Evolutionary conservation across 805 yeast genomes (phyloP).

Genomic region (Brettanomyces bruxellensis): DNA sequence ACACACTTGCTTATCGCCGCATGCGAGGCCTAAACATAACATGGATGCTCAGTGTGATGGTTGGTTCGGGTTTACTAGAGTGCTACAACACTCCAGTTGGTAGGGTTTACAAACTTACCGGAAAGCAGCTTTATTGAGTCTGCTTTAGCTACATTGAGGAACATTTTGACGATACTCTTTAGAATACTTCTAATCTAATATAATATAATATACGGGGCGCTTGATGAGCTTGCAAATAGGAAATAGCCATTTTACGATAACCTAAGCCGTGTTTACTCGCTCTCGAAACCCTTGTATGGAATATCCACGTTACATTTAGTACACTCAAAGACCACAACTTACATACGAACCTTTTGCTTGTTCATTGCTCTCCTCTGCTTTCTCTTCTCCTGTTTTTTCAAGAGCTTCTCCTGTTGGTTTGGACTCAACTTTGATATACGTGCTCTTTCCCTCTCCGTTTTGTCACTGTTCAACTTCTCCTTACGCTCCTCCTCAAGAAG

Average conservation of each 20-base stretch:
- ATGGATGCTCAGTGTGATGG: slow-evolving; percentile 42
- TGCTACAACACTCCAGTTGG: slow-evolving; percentile 47
- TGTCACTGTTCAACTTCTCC: slow-evolving; percentile 63
- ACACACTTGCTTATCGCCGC: slow-evolving; percentile 35
- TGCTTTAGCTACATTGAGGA: background rate
- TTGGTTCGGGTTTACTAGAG: slow-evolving; percentile 45
- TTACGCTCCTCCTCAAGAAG: slow-evolving; percentile 53
- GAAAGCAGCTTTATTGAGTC: slow-evolving; percentile 15
- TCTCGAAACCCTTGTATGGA: background rate
- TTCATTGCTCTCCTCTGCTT: slow-evolving; percentile 66
- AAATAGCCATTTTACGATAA: background rate
- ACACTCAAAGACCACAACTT: no score
- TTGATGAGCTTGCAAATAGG: no score
- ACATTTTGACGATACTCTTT: background rate
- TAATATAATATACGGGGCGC: no score
- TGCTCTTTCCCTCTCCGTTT: slow-evolving; percentile 59
- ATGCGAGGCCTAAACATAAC: slow-evolving; percentile 40
- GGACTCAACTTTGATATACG: slow-evolving; percentile 60
- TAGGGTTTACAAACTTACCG: slow-evolving; percentile 42
- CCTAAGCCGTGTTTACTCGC: background rate
- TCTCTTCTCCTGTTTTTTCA: slow-evolving; percentile 72
- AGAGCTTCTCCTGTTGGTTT: slow-evolving; percentile 71
- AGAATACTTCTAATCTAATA: background rate
- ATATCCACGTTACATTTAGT: background rate
- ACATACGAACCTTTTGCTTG: slow-evolving; percentile 43